Conservation (phyloP, 2,329 filamentous ascomycete species). For the Aspergillus tanneri region DNA sequence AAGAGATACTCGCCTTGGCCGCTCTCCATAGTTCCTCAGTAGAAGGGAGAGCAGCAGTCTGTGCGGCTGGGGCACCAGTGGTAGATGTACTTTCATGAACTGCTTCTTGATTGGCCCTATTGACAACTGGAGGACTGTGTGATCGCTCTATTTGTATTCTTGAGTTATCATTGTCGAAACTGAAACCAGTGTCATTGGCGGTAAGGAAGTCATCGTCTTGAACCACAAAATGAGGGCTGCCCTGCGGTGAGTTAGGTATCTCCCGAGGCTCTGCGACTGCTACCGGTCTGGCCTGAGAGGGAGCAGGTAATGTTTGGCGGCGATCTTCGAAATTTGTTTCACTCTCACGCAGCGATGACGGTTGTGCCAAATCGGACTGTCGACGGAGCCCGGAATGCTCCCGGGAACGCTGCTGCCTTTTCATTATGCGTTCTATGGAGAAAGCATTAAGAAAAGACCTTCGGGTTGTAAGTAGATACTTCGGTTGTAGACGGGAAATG, state of each 20-base stretch:
- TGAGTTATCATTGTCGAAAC: conserved; percentile 8
- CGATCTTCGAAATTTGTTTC: conserved; percentile 3
- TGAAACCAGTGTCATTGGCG: conserved; percentile 16
- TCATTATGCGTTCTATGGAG: conserved; percentile 13
- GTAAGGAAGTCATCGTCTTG: conserved; percentile 14
- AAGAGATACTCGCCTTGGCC: not conserved
- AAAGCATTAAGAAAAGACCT: conserved; percentile 17
- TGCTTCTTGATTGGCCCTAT: not conserved
- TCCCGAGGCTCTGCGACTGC: conserved; percentile 3
- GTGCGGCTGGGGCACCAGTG: not conserved
- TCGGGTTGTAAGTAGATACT: not conserved
- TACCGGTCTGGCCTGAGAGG: not conserved
- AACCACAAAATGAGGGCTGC: conserved; percentile 10
- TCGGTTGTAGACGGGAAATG: not conserved
- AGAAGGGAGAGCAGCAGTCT: not conserved
- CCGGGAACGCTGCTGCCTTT: conserved; percentile 13
- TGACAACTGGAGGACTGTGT: conserved; percentile 15
- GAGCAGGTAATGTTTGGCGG: conserved; percentile 10
- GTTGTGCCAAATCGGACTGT: conserved; percentile 13
- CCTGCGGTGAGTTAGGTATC: conserved; percentile 12
- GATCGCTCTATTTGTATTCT: conserved; percentile 10
- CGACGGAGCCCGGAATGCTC: conserved; percentile 4
- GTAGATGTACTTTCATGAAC: not conserved
- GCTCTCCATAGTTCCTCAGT: conserved; percentile 12
- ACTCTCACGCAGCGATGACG: not conserved